Evolutionary conservation across 768 basidiomycete species (phyloP).

Genomic region (Mrakia frigida): DNA sequence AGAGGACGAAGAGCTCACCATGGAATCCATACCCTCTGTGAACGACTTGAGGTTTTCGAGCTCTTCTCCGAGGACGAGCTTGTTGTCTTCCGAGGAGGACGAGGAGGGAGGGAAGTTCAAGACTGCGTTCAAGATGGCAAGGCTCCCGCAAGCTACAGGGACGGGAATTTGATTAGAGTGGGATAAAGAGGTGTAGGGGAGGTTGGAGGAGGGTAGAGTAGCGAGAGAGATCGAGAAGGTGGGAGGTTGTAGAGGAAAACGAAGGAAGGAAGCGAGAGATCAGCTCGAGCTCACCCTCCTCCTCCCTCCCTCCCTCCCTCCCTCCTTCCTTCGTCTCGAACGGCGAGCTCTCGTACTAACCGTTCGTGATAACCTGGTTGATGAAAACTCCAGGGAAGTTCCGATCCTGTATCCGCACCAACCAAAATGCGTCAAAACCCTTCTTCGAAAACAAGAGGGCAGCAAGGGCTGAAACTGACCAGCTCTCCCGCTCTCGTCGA

Average conservation of each 20-base stretch:
- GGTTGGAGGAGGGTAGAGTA: too few relatives aligned
- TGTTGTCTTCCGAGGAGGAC: slow-evolving; percentile 36
- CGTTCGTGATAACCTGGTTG: slow-evolving; percentile 51
- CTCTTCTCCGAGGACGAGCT: slow-evolving; percentile 48
- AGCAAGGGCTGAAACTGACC: neutral
- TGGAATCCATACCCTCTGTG: slow-evolving; percentile 75
- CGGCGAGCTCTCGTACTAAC: too few relatives aligned
- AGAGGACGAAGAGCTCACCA: slow-evolving; percentile 47
- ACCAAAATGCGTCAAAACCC: neutral
- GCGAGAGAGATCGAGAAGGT: too few relatives aligned
- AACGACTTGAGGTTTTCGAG: slow-evolving; percentile 70
- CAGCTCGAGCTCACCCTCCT: too few relatives aligned
- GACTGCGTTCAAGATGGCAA: slow-evolving; percentile 86
- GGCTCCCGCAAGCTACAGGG: slow-evolving; percentile 67
- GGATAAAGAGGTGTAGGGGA: too few relatives aligned
- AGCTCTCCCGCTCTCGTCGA: slow-evolving; percentile 5
- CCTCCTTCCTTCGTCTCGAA: too few relatives aligned
- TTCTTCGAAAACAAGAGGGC: neutral
- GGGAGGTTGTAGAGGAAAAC: too few relatives aligned
- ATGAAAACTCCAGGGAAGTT: slow-evolving; percentile 82
- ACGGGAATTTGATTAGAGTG: too few relatives aligned
- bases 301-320: too few relatives aligned
- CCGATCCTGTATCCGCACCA: slow-evolving; percentile 51
- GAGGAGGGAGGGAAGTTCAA: slow-evolving; percentile 40
- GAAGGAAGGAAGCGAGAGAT: too few relatives aligned